phyloP scores from a whole-genome alignment of 2,329 filamentous ascomycete species.

The Monilinia fructigena region DNA sequence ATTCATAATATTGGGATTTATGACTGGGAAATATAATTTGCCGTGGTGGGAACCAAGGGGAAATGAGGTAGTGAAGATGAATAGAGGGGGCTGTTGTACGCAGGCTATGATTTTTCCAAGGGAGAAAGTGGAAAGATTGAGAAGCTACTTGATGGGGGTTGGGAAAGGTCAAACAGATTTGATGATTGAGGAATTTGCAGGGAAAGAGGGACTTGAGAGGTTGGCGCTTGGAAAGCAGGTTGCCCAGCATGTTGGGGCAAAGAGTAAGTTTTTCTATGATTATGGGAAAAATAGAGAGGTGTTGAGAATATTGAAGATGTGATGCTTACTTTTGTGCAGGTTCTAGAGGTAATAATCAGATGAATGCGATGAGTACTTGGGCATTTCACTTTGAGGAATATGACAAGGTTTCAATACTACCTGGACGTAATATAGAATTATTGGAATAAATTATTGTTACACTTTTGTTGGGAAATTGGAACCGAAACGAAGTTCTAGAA shows the following conservation, averaged over 20 bases:
- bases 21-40: slow-evolving; percentile 29
- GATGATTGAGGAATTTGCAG: slow-evolving; percentile 14
- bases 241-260: slow-evolving; percentile 17
- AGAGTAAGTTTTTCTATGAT: not conserved
- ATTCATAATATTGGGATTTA: slow-evolving; percentile 27
- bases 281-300: too few species aligned
- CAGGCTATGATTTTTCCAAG: slow-evolving; percentile 30
- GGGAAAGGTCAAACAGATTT: slow-evolving; percentile 4
- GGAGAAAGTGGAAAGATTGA: not conserved
- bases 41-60: slow-evolving; percentile 20
- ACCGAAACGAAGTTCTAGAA: too few species aligned
- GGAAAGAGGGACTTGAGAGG: not conserved
- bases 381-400: slow-evolving; percentile 30
- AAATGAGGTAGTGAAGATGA: slow-evolving; percentile 24
- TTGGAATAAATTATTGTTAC: too few species aligned
- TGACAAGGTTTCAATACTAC: slow-evolving; percentile 10
- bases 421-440: too few species aligned
- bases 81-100: slow-evolving; percentile 29
- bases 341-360: slow-evolving; percentile 25
- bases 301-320: not conserved
- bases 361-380: slow-evolving; percentile 28
- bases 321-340: slow-evolving; percentile 30
- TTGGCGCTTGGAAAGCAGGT: slow-evolving; percentile 12
- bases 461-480: too few species aligned
- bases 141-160: not conserved